phyloP scores from a whole-genome alignment of 164 flowering plant species.

The Magnolia changhungtana region DNA sequence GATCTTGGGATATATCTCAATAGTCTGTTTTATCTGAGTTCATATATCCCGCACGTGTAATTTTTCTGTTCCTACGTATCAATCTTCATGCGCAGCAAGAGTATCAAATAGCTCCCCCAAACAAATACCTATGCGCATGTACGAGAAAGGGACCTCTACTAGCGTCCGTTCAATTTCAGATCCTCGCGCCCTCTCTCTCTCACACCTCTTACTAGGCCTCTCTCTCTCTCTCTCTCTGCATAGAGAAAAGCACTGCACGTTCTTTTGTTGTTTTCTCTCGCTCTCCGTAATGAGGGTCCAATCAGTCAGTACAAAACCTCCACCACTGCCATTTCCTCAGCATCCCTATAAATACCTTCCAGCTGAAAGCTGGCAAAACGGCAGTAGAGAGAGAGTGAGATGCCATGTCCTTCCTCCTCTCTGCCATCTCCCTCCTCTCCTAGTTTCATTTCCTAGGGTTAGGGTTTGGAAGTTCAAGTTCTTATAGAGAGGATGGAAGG shows the following conservation, averaged over 20 bases:
- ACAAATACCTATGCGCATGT: background rate
- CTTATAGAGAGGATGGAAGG: constrained; percentile 4
- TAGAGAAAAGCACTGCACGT: too few relatives aligned
- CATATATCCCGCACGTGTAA: too few relatives aligned
- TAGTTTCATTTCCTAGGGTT: background rate
- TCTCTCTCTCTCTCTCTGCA: background rate
- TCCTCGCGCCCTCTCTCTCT: background rate
- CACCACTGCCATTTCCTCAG: background rate
- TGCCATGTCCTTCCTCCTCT: background rate
- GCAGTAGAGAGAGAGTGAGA: constrained; percentile 1
- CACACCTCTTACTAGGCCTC: background rate
- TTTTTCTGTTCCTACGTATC: too few relatives aligned
- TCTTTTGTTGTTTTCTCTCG: background rate
- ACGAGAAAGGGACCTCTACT: background rate
- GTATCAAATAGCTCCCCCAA: too few relatives aligned
- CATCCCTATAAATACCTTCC: background rate
- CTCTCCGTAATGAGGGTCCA: background rate
- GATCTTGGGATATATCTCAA: too few relatives aligned
- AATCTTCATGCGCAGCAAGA: too few relatives aligned
- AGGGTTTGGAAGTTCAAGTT: background rate
- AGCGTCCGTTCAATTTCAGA: background rate
- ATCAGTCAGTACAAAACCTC: background rate
- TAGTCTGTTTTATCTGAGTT: too few relatives aligned
- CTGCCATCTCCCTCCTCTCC: background rate
- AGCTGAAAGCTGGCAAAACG: background rate